These are phyloP conservation scores for Monosporozyma aerobia DNA, from an alignment of 805 yeast genomes.

Conservation along the genomic window DNA sequence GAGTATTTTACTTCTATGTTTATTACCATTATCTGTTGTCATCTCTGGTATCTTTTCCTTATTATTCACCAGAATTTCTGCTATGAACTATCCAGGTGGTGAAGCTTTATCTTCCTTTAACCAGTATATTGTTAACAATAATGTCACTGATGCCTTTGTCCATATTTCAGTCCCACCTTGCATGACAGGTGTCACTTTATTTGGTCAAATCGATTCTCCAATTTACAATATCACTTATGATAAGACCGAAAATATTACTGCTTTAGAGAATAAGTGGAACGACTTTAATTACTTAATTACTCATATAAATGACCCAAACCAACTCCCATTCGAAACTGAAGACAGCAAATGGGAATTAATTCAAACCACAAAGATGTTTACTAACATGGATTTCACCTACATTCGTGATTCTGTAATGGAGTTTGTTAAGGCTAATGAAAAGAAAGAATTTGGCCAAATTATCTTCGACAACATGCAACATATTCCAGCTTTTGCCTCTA, in stretches of 20 bases:
- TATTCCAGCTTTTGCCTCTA: conserved; percentile 6
- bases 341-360: conserved; percentile 36
- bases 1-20: conserved; percentile 21
- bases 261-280: conserved; percentile 36
- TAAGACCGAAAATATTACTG: conserved; percentile 51
- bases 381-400: conserved; percentile 31
- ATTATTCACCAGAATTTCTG: conserved; percentile 51
- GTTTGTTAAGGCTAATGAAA: background rate
- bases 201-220: conserved; percentile 48
- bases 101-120: conserved; percentile 53
- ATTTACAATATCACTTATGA: conserved; percentile 45
- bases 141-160: conserved; percentile 32
- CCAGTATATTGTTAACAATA: conserved; percentile 27
- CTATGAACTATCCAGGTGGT: conserved; percentile 86
- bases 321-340: background rate
- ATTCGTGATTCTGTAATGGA: conserved; percentile 7
- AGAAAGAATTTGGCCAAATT: background rate
- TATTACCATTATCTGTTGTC: conserved; percentile 29
- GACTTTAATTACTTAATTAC: conserved; percentile 45
- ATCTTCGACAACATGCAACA: conserved; percentile 13
- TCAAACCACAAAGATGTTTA: conserved; percentile 32
- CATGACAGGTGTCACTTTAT: conserved; percentile 78
- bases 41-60: conserved; percentile 36
- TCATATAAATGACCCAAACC: conserved; percentile 4
- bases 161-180: conserved; percentile 77